phyloP scores from a whole-genome alignment of 1,284 basidiomycete genomes.

The Albatrellus sp. region DNA sequence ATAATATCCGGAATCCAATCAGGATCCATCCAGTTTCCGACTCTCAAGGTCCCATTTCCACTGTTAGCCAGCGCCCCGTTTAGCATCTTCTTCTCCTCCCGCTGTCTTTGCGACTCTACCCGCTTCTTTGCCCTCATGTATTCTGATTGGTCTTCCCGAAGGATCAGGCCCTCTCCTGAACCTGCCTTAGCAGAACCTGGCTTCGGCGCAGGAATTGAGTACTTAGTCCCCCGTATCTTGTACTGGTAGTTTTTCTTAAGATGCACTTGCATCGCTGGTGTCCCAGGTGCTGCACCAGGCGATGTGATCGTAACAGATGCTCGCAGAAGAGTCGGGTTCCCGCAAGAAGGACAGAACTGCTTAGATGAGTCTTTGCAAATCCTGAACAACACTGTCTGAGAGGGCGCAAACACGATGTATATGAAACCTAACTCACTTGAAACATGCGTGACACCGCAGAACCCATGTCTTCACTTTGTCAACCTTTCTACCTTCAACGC shows the following conservation, averaged over 20 bases:
- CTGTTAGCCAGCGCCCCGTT: conserved; percentile 46
- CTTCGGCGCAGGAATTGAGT: conserved; percentile 88
- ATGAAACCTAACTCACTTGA: conserved; percentile 68
- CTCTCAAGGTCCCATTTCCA: conserved; percentile 33
- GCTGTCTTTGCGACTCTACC: conserved; percentile 57
- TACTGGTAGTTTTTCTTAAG: conserved; percentile 95
- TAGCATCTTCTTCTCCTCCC: conserved; percentile 69
- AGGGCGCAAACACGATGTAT: neutral
- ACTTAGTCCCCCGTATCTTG: conserved; percentile 84
- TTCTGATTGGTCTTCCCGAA: conserved; percentile 84
- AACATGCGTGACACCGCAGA: conserved; percentile 94
- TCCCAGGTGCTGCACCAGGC: conserved; percentile 40
- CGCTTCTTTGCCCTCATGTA: conserved; percentile 74
- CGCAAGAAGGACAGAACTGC: conserved; percentile 97
- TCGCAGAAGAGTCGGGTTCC: conserved; percentile 84
- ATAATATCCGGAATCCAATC: conserved; percentile 90
- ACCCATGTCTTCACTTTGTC: conserved; percentile 93
- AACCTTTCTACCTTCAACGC: conserved; percentile 85
- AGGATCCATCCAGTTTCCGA: conserved; percentile 89
- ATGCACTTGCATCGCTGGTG: conserved; percentile 71
- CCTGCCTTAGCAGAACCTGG: conserved; percentile 80
- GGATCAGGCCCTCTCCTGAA: conserved; percentile 66
- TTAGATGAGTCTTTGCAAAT: conserved; percentile 93
- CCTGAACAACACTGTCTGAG: conserved; percentile 29
- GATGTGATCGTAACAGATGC: conserved; percentile 82